A percentile compares a stretch with the other conserved stretches of the same genome.
Conservation (phyloP, 768 basidiomycete genomes). For the Trametes sanguinea region DNA sequence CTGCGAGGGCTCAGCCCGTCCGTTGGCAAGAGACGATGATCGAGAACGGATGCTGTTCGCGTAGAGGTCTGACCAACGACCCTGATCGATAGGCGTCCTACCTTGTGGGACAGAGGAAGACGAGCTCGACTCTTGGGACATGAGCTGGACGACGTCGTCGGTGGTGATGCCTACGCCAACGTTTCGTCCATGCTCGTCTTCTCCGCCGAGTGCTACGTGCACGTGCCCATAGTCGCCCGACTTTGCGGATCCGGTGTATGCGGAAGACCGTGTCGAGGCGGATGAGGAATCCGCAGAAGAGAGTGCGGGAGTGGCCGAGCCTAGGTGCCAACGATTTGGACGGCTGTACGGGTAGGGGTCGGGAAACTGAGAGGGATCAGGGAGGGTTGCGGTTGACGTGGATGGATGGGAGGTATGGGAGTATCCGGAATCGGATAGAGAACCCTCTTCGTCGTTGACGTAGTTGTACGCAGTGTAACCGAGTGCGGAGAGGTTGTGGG, state of each 20-base stretch:
- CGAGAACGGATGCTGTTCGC: slow-evolving; percentile 64
- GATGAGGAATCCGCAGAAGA: slow-evolving; percentile 74
- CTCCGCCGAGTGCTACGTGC: slow-evolving; percentile 60
- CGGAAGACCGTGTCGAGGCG: slow-evolving; percentile 72
- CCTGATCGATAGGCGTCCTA: slow-evolving; percentile 59
- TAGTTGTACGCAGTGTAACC: slow-evolving; percentile 37
- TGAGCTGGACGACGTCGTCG: slow-evolving; percentile 64
- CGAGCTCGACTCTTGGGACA: slow-evolving; percentile 51
- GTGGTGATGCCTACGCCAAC: slow-evolving; percentile 62
- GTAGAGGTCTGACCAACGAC: slow-evolving; percentile 76
- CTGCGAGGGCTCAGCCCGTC: slow-evolving; percentile 40
- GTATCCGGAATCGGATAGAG: slow-evolving; percentile 37
- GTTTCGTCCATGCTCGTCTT: slow-evolving; percentile 48
- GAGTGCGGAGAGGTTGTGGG: slow-evolving; percentile 37
- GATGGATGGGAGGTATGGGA: slow-evolving; percentile 42
- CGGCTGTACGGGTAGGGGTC: slow-evolving; percentile 67
- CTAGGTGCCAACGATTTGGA: slow-evolving; percentile 48
- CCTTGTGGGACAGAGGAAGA: slow-evolving; percentile 49
- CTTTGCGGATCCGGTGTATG: slow-evolving; percentile 74
- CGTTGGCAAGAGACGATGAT: slow-evolving; percentile 65
- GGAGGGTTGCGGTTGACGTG: slow-evolving; percentile 50
- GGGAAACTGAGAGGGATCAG: slow-evolving; percentile 69
- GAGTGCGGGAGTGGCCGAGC: slow-evolving; percentile 53
- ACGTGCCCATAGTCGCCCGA: slow-evolving; percentile 66
- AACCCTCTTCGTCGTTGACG: slow-evolving; percentile 40